Evolutionary conservation across 345 rosid genomes (phyloP).

Genomic region (Eutrema japonicum): DNA sequence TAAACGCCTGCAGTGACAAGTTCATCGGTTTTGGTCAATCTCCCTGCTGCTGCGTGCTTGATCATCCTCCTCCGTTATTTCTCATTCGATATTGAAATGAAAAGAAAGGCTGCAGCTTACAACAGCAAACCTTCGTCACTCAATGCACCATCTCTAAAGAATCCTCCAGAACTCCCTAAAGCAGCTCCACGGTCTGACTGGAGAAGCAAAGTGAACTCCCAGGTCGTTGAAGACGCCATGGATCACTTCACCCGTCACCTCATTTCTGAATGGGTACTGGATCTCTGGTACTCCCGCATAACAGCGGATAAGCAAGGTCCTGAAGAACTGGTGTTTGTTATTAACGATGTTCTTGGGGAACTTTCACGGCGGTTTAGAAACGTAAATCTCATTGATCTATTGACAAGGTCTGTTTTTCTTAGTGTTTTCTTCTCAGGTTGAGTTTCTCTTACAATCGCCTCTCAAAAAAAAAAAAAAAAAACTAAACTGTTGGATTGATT

Average conservation of each 20-base stretch:
- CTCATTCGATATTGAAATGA: conserved; percentile 80
- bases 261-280: conserved; percentile 89
- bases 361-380: conserved; percentile 75
- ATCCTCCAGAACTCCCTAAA: conserved; percentile 54
- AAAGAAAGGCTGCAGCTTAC: conserved; percentile 72
- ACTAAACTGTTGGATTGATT: conserved; percentile 49
- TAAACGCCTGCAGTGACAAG: conserved; percentile 77
- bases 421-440: conserved; percentile 21
- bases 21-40: conserved; percentile 92
- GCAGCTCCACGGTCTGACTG: conserved; percentile 62
- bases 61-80: conserved; percentile 82
- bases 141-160: conserved; percentile 43
- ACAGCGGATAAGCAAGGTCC: conserved; percentile 93
- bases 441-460: conserved; percentile 9
- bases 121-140: conserved; percentile 55
- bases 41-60: conserved; percentile 90
- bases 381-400: conserved; percentile 83
- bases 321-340: conserved; percentile 75
- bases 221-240: conserved; percentile 84
- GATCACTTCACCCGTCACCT: conserved; percentile 85
- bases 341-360: conserved; percentile 82
- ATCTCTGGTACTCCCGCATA: conserved; percentile 91
- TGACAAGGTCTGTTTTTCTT: conserved; percentile 68
- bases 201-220: conserved; percentile 92
- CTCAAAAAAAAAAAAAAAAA: conserved; percentile 30